These are phyloP conservation scores for Eruca vesicaria DNA, from an alignment of 441 rosid genomes.

Conservation along the genomic window DNA sequence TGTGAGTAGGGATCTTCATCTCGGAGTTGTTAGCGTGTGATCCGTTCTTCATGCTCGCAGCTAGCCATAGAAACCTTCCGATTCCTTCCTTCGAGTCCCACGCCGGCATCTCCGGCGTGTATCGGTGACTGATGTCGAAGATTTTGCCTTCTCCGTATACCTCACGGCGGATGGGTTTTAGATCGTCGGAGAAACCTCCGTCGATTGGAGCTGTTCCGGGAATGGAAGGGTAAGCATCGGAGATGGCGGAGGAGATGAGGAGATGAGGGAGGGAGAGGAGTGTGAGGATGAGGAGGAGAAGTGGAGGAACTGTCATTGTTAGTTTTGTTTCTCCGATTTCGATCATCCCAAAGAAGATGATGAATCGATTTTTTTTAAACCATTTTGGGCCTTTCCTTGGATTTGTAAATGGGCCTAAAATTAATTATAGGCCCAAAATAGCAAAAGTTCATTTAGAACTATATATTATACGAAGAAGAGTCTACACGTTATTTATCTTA, in stretches of 20 bases:
- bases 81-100: conserved; percentile 49
- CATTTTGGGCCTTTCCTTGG: neutral
- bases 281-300: conserved; percentile 16
- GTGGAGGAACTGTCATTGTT: conserved; percentile 21
- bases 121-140: conserved; percentile 62
- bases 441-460: too few species aligned
- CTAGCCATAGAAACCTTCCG: conserved; percentile 56
- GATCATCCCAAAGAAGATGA: conserved; percentile 17
- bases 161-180: conserved; percentile 57
- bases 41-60: conserved; percentile 69
- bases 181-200: conserved; percentile 24
- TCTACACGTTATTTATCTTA: too few species aligned
- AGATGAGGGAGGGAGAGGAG: conserved; percentile 19
- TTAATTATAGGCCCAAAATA: conserved; percentile 1
- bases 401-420: neutral
- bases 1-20: conserved; percentile 61
- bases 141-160: conserved; percentile 56
- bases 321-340: neutral
- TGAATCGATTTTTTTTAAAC: neutral
- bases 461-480: too few species aligned
- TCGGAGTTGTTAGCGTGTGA: conserved; percentile 49
- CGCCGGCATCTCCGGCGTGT: conserved; percentile 47
- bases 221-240: conserved; percentile 37
- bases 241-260: neutral
- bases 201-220: conserved; percentile 23